Evolutionary conservation across 768 basidiomycete genomes (phyloP).

Genomic region (Paxillus rubicundulus): DNA sequence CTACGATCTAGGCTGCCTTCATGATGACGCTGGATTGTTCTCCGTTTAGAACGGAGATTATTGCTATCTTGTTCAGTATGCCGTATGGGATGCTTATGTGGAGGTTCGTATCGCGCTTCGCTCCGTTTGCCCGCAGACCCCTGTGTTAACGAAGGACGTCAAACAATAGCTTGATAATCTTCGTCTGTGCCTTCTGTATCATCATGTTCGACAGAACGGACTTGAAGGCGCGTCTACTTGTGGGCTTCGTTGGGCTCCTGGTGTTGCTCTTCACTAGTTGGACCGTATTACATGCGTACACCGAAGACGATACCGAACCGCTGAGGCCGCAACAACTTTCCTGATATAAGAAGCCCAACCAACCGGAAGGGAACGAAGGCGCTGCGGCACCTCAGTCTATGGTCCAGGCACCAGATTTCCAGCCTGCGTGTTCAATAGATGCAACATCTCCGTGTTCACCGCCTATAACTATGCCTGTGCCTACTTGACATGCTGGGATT

Average conservation of each 20-base stretch:
- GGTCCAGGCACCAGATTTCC: too few species aligned
- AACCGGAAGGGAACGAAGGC: too few species aligned
- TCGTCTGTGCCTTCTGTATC: background rate
- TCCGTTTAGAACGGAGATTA: conserved; percentile 21
- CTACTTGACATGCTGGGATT: too few species aligned
- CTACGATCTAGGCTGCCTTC: background rate
- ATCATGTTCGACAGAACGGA: background rate
- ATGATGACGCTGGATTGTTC: background rate
- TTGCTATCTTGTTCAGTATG: conserved; percentile 32
- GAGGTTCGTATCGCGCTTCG: conserved; percentile 15
- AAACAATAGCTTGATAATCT: background rate
- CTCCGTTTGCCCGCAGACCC: background rate
- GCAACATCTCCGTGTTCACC: too few species aligned
- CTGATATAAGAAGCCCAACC: background rate
- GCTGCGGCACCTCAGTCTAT: too few species aligned
- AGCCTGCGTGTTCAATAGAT: too few species aligned
- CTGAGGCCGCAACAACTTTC: background rate
- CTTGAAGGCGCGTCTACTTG: background rate
- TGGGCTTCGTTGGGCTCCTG: background rate
- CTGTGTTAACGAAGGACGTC: background rate
- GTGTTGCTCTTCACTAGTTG: background rate
- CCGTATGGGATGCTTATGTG: conserved; percentile 34
- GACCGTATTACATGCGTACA: background rate
- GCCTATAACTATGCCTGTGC: too few species aligned
- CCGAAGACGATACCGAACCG: background rate